phyloP scores from a whole-genome alignment of 2,329 filamentous ascomycete genomes.

The Aphanocladium album region DNA sequence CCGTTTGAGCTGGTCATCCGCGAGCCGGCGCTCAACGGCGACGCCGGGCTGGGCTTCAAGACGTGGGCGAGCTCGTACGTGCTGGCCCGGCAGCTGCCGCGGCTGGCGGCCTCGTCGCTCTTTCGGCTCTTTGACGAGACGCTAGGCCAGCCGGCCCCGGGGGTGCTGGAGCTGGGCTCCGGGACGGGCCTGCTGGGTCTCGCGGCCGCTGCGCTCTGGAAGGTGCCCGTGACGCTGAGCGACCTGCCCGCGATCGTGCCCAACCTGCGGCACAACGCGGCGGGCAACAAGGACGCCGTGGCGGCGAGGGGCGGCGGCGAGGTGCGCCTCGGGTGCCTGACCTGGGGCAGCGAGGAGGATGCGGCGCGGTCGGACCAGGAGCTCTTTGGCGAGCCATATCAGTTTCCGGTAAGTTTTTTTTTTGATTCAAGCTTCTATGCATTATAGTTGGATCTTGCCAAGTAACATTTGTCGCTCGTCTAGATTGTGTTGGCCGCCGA shows the following conservation, averaged over 20 bases:
- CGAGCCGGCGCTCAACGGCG: conserved; percentile 82
- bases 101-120: conserved; percentile 38
- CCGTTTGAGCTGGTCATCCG: conserved; percentile 65
- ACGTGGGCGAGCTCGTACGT: conserved; percentile 93
- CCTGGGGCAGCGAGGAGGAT: conserved; percentile 58
- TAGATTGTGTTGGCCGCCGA: conserved; percentile 80
- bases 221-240: conserved; percentile 64
- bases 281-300: conserved; percentile 56
- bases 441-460: too few species aligned
- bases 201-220: conserved; percentile 70
- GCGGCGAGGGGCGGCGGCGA: conserved; percentile 52
- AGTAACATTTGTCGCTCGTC: neutral
- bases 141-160: conserved; percentile 25
- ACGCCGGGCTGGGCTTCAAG: conserved; percentile 77
- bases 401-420: conserved; percentile 43
- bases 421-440: neutral
- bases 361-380: conserved; percentile 37
- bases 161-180: conserved; percentile 73
- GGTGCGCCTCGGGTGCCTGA: conserved; percentile 61
- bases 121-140: conserved; percentile 39
- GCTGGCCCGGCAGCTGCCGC: conserved; percentile 66
- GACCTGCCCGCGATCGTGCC: conserved; percentile 79
- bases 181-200: conserved; percentile 90
- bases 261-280: conserved; percentile 72
- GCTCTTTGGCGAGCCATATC: conserved; percentile 39